Evolutionary conservation across 169 alveolate species (phyloP).

Genomic region (Cryptosporidium muris): DNA sequence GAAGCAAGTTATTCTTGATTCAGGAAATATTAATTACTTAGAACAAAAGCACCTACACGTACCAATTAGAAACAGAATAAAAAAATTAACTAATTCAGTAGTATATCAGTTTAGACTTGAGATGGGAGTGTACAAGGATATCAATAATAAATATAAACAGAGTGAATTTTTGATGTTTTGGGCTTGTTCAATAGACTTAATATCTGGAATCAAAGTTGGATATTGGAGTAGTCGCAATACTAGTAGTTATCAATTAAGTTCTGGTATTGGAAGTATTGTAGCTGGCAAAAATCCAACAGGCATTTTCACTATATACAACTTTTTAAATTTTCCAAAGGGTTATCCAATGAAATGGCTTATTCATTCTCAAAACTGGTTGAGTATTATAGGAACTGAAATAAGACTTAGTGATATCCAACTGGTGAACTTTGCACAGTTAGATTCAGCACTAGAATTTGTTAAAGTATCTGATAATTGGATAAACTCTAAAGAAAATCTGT

Average conservation of each 20-base stretch:
- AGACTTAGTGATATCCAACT: not conserved
- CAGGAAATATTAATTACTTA: constrained; percentile 29
- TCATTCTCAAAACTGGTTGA: constrained; percentile 45
- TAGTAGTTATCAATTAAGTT: too few species aligned
- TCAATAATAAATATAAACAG: not conserved
- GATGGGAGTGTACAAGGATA: constrained; percentile 1
- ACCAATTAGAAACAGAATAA: constrained; percentile 6
- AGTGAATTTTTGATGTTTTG: constrained; percentile 18
- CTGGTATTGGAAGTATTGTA: constrained; percentile 5
- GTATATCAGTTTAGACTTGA: constrained; percentile 10
- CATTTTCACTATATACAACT: constrained; percentile 24
- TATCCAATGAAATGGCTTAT: constrained; percentile 25
- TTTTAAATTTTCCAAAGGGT: constrained; percentile 24
- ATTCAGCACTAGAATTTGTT: not conserved
- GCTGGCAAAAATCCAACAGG: not conserved
- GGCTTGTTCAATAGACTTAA: constrained; percentile 21
- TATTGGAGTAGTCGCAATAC: not conserved
- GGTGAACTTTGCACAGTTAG: constrained; percentile 27
- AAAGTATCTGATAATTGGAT: constrained; percentile 2
- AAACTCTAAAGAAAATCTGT: constrained; percentile 20
- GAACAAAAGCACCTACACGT: not conserved
- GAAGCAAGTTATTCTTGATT: not conserved
- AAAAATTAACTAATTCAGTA: not conserved
- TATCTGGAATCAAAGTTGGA: constrained; percentile 2
- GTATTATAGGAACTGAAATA: constrained; percentile 13